Base-by-base conservation (phyloP, 164 flowering plant species). In the Vitis labrusca region DNA sequence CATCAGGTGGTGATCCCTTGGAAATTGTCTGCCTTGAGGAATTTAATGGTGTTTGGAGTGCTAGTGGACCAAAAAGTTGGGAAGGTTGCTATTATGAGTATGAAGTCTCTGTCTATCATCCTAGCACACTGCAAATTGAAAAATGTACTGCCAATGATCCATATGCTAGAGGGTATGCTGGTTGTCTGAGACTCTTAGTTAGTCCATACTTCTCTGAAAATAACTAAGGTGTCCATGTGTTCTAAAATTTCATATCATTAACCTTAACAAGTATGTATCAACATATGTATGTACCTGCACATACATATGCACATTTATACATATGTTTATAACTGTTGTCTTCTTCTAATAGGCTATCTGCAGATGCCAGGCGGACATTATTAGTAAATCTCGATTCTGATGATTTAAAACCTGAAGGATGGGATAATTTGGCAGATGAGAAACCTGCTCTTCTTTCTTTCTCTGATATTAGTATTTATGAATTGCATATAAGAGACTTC, bases 401-500 rank as follows among this genome's bases (percentile, higher is more conserved):
- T 74, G 29, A 71, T 70, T 64, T 85, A 69, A 91, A 91, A 77
- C 99, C 99, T 63, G 87, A 88, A 59, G 85, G 88, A 71, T 92
- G 99, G 99, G 91, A 89, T 69, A 70, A 68, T 32, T 79, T 92
- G 83, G 93, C 79, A 8, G 81, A 83, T 74, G 93, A 91, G 77
- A 95, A 95, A 70, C 99, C 99, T 2, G 57, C 62, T 48, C 69
- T 95, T 76, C 71, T 52, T 65, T 90, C 94, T 59, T 84, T 84
- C 67, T 82, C 94, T 67, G 99, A 95, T 70, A 84, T 90, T 78
- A 89, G 94, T 74, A 85, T 95, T 54, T 95, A 95, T 85, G 99
- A 95, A 83, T 78, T 95, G 83, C 99, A 92, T 76, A 75, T 92
- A 59, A 85, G 97, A 83, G 99, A 92, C 81, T 95, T 95, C 83